Evolutionary conservation across 768 basidiomycete species (phyloP), one percentile per base, ranked within the genome.

Genomic region (Mrakia frigida): DNA sequence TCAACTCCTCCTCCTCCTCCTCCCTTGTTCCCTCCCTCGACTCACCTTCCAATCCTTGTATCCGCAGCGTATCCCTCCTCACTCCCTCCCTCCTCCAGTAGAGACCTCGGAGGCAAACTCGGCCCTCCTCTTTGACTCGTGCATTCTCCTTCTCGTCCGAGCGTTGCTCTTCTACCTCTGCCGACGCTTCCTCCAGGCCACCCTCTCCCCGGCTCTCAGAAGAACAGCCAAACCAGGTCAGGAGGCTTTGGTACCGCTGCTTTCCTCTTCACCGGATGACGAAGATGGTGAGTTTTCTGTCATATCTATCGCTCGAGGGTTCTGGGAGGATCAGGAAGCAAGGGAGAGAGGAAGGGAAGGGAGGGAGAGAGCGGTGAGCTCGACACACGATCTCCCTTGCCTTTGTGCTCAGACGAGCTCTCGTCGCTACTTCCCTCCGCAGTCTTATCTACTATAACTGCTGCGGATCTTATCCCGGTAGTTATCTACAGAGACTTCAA

Each of bases 141-240:
- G 46, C 31, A 25, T 74, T 28, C 67, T 78, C 16, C 11, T 74
- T 31, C 4, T 46, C 13, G 25, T 78, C 31, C 73, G 77, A 28
- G 60, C 60, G 1, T 33, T 59, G 67, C 72, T 78, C 41, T 78
- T 78, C 43, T 37, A 70, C n/a, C 23, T 43, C 65, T 78, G 72
- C 23, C 65, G 77, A 25, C 53, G 73, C 37, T 78, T 78, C 60
- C 73, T 78, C 43, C 56, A 69, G 28, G 53, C 37, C 3, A 67
- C 77, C 37, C 73, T 78, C 46, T 68, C 43, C 21, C 73, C 56
- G n/a, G 73, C 67, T 5, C 76, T 73, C 18, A 33, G 56, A 46
- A 60, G 65, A 43, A 68, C 61, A 3, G 37, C 25, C 41, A 74
- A 70, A 59, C 59, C 60, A n/a, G 71, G 63, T 9, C 43, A 63